Conservation (phyloP, 2,329 filamentous ascomycete genomes). For the Alternaria sp. region DNA sequence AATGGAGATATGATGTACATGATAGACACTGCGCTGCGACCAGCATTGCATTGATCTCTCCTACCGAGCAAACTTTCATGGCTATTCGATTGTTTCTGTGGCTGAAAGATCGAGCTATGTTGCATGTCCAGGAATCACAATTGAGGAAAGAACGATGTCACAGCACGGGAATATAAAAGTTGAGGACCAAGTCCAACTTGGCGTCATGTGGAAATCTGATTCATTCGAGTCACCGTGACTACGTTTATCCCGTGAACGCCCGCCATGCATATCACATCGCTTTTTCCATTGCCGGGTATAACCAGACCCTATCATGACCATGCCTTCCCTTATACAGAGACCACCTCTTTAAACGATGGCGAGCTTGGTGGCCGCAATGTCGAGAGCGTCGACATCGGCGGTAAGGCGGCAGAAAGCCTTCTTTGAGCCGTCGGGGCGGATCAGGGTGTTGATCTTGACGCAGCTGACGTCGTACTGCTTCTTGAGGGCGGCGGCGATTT, state of each 20-base stretch:
- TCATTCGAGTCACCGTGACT: slow-evolving; percentile 48
- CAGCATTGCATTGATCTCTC: neutral
- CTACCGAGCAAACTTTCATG: neutral
- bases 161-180: neutral
- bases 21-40: neutral
- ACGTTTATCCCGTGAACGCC: slow-evolving; percentile 46
- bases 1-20: neutral
- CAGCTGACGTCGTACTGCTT: slow-evolving; percentile 99
- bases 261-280: slow-evolving; percentile 47
- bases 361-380: slow-evolving; percentile 99
- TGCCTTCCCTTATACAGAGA: slow-evolving; percentile 25
- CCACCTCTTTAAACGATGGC: slow-evolving; percentile 79
- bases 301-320: slow-evolving; percentile 38
- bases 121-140: neutral
- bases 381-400: slow-evolving; percentile 94
- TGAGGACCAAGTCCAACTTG: slow-evolving; percentile 20
- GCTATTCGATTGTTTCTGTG: neutral
- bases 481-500: slow-evolving; percentile 98
- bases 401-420: slow-evolving; percentile 98
- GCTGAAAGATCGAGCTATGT: neutral
- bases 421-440: slow-evolving; percentile 97
- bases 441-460: slow-evolving; percentile 99
- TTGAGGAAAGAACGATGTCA: neutral
- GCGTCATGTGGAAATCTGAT: slow-evolving; percentile 44
- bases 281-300: slow-evolving; percentile 44